phyloP scores from a whole-genome alignment of 305 asterid species.

The Plantago rigida region DNA sequence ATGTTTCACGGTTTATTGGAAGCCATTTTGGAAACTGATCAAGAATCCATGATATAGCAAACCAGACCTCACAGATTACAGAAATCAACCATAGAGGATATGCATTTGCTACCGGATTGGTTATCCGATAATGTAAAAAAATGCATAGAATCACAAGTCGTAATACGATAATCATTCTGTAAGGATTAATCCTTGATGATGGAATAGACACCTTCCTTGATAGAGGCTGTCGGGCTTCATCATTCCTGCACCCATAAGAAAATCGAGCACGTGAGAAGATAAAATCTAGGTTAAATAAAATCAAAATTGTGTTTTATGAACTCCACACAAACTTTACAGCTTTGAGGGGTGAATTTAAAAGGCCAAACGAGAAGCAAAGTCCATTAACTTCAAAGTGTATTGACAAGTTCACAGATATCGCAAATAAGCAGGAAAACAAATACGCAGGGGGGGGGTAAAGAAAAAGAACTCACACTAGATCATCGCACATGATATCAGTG shows the following conservation, averaged over 20 bases:
- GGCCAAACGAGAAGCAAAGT: constrained; percentile 10
- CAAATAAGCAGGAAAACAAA: no score
- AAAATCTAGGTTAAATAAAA: constrained; percentile 1
- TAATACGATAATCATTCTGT: constrained; percentile 89
- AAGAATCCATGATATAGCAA: constrained; percentile 93
- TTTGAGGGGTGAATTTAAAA: background rate
- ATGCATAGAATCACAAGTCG: constrained; percentile 78
- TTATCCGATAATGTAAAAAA: constrained; percentile 88
- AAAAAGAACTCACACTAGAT: constrained; percentile 57
- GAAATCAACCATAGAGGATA: constrained; percentile 83
- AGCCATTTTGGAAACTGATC: constrained; percentile 99
- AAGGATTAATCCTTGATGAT: constrained; percentile 91
- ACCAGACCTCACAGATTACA: constrained; percentile 98
- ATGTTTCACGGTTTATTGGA: constrained; percentile 92
- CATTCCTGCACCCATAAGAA: constrained; percentile 57
- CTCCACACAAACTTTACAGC: no score
- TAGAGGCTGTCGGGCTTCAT: constrained; percentile 96
- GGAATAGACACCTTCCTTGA: constrained; percentile 97
- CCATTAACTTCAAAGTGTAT: background rate
- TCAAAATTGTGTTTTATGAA: no score
- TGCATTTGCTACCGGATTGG: constrained; percentile 92
- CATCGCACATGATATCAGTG: constrained; percentile 83
- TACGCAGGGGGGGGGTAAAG: background rate
- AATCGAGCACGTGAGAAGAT: constrained; percentile 19
- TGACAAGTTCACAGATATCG: background rate